These are phyloP conservation scores for Chlamydomonas eustigma DNA, from an alignment of 139 green algal species.

Conservation along the genomic window DNA sequence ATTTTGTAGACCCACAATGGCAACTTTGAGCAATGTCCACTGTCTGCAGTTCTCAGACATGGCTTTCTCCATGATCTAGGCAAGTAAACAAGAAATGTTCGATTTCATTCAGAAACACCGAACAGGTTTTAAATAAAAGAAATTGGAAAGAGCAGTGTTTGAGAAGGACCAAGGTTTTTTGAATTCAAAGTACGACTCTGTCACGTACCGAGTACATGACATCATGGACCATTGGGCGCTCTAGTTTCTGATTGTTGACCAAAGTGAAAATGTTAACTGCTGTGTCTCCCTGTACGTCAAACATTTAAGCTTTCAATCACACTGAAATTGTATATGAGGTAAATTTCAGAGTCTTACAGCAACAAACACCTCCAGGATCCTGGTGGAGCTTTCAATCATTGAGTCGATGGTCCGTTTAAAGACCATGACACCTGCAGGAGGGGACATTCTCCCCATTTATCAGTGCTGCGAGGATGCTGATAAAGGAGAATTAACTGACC, in stretches of 20 bases:
- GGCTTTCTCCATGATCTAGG: constrained; percentile 53
- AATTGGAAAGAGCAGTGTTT: too few species aligned
- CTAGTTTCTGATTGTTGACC: background rate
- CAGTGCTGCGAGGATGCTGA: too few species aligned
- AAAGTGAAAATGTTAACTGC: constrained; percentile 22
- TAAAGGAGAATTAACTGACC: background rate
- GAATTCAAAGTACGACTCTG: too few species aligned
- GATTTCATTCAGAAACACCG: too few species aligned
- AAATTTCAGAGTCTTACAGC: background rate
- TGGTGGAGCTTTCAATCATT: background rate
- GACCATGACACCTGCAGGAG: constrained; percentile 7
- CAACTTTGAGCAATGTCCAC: constrained; percentile 61
- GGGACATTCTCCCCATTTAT: too few species aligned
- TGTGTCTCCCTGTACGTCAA: constrained; percentile 15
- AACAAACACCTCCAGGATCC: constrained; percentile 14
- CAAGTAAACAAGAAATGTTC: too few species aligned
- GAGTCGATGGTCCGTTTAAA: background rate
- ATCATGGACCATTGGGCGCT: constrained; percentile 47
- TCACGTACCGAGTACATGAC: constrained; percentile 41
- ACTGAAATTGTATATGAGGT: background rate
- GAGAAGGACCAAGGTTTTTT: too few species aligned
- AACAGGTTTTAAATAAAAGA: too few species aligned
- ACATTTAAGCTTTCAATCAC: too few species aligned
- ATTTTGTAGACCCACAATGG: constrained; percentile 56
- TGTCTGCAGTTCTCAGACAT: constrained; percentile 44